Conservation (phyloP, 2,329 filamentous ascomycete genomes). For the Alternaria postmessia region DNA sequence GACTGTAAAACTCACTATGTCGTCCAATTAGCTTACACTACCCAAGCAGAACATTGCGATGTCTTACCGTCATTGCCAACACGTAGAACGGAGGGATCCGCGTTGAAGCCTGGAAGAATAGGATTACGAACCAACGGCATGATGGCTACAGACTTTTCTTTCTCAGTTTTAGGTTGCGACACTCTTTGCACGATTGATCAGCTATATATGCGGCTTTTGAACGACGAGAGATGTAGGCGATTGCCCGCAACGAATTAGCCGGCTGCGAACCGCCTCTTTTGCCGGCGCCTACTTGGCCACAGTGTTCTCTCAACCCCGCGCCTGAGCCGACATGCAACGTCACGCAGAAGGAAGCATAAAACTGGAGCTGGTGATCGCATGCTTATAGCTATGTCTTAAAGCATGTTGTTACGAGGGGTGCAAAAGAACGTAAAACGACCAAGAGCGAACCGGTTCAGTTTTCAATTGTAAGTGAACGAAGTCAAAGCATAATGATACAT, state of each 20-base stretch:
- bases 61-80: slow-evolving; percentile 53
- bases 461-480: neutral
- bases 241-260: slow-evolving; percentile 13
- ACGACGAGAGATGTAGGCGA: neutral
- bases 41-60: neutral
- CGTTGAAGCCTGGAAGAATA: slow-evolving; percentile 67
- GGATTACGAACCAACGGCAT: slow-evolving; percentile 57
- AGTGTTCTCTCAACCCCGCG: slow-evolving; percentile 5
- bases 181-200: neutral
- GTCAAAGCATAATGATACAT: neutral
- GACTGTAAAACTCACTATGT: slow-evolving; percentile 8
- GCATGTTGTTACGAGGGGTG: neutral
- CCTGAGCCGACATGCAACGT: slow-evolving; percentile 3
- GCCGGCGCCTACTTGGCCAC: slow-evolving; percentile 17
- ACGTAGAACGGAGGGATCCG: slow-evolving; percentile 65
- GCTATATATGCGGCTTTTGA: neutral
- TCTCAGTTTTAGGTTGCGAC: neutral
- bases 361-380: neutral
- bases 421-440: neutral
- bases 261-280: slow-evolving; percentile 13
- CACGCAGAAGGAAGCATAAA: slow-evolving; percentile 1
- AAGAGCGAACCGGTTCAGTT: neutral
- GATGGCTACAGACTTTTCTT: slow-evolving; percentile 7
- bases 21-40: slow-evolving; percentile 8
- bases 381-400: neutral